Evolutionary conservation across 495 filamentous ascomycete species (phyloP).

Genomic region (Talaromyces trachyspermus): DNA sequence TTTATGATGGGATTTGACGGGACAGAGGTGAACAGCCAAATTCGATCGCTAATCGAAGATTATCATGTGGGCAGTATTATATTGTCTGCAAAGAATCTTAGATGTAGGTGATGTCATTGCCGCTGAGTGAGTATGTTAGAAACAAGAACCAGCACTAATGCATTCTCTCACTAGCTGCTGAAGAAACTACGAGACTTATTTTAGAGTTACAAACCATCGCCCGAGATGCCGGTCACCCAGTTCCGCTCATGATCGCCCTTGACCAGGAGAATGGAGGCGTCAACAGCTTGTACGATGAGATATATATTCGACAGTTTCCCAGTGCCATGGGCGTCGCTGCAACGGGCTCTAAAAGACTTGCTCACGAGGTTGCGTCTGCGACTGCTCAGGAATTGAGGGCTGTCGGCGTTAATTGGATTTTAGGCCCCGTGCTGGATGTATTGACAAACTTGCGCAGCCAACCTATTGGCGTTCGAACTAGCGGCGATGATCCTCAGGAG

Average conservation of each 20-base stretch:
- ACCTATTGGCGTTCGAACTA: constrained; percentile 74
- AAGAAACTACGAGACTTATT: constrained; percentile 72
- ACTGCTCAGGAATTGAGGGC: constrained; percentile 80
- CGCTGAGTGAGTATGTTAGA: not conserved
- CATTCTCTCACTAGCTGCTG: constrained; percentile 52
- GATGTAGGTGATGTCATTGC: constrained; percentile 48
- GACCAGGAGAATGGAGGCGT: constrained; percentile 95
- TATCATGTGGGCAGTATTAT: constrained; percentile 80
- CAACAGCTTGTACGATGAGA: constrained; percentile 87
- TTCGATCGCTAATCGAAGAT: constrained; percentile 74
- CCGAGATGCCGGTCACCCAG: constrained; percentile 74
- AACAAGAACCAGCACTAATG: not conserved
- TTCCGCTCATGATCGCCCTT: constrained; percentile 74
- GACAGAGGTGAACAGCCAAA: constrained; percentile 77
- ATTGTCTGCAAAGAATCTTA: constrained; percentile 83
- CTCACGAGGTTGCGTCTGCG: constrained; percentile 75
- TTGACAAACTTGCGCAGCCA: constrained; percentile 83
- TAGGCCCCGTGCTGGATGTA: constrained; percentile 86
- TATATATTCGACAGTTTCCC: constrained; percentile 85
- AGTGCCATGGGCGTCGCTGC: constrained; percentile 88
- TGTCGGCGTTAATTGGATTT: constrained; percentile 84
- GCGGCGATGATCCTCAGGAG: constrained; percentile 82
- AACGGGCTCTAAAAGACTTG: constrained; percentile 67
- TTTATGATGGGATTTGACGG: constrained; percentile 96
- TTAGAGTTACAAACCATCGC: constrained; percentile 84